Base-by-base conservation (phyloP, 257 asterid genomes). In the Nicotiana otophora region DNA sequence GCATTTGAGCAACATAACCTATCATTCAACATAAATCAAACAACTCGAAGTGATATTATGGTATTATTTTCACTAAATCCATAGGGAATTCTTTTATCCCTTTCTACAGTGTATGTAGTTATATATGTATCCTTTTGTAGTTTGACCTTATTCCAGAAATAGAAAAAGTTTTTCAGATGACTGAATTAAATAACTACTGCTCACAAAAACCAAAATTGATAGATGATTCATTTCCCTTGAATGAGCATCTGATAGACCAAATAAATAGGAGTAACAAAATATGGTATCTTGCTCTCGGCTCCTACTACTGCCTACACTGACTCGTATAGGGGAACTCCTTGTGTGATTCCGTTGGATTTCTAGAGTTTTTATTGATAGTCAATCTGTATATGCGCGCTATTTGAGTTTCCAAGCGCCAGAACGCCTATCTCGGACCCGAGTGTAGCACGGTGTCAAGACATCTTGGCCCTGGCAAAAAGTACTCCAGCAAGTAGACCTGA, bases 401-500 rank as follows among this genome's bases (percentile, higher is more conserved):
- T 48, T 11, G 53, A 67, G 36, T 33, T 34, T 19, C 15, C 16
- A 34, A 19, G 70, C 7, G 15, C 20, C 11, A 30, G 15, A 28
- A 30, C 20, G 7, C 42, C 16, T 64, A 64, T 64, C 70, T 64
- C 2, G 11, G 17, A 58, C 26, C 63, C 28, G n/a, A 58, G 26
- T 31, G 15, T 30, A 20, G 63, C 10, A 31, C 7, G 20, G 28
- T 17, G 62, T 85, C 65, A 84, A 5, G 92, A 87, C 90, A 89
- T 87, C 81, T 89, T 89, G 46, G 92, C 92, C 88, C 82, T 81
- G 46, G 89, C 92, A 61, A 89, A 89, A 39, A 89, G 68, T 70
- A 89, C 70, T 53, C 92, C 92, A 60, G 92, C 92, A 82, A 89
- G 88, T 66, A 89, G 68, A 68, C 92, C 92, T 89, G 86, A 34